Evolutionary conservation across 116 monocot genomes (phyloP).

Genomic region (Iris pallida): DNA sequence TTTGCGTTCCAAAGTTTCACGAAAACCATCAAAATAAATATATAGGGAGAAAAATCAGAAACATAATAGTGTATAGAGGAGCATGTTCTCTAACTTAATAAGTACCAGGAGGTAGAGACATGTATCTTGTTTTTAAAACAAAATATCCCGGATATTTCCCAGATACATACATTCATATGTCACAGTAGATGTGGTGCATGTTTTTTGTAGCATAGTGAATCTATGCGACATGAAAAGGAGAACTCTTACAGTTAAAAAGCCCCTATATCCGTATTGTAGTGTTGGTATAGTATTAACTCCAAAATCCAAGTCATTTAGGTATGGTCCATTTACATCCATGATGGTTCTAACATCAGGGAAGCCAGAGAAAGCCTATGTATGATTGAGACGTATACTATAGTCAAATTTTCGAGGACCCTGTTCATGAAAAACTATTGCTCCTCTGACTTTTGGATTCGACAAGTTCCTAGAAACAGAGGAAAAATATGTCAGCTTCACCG

Average conservation of each 20-base stretch:
- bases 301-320: constrained; percentile 72
- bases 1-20: no score
- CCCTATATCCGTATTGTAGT: constrained; percentile 82
- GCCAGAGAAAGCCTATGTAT: constrained; percentile 91
- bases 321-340: constrained; percentile 94
- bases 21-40: no score
- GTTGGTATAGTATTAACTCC: constrained; percentile 74
- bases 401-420: constrained; percentile 80
- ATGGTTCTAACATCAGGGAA: constrained; percentile 82
- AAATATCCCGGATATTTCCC: no score
- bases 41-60: no score
- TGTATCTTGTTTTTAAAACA: no score
- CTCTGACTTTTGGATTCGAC: constrained; percentile 76
- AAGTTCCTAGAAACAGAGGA: constrained; percentile 57
- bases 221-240: constrained; percentile 8
- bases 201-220: background rate
- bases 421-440: constrained; percentile 81
- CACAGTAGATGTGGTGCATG: no score
- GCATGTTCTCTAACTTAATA: no score
- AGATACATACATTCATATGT: no score
- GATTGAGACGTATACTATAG: constrained; percentile 93
- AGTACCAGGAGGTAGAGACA: no score
- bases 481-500: background rate
- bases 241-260: constrained; percentile 79
- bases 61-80: no score